Conservation (phyloP, 2,329 filamentous ascomycete species). For the Hymenoscyphus scutula region DNA sequence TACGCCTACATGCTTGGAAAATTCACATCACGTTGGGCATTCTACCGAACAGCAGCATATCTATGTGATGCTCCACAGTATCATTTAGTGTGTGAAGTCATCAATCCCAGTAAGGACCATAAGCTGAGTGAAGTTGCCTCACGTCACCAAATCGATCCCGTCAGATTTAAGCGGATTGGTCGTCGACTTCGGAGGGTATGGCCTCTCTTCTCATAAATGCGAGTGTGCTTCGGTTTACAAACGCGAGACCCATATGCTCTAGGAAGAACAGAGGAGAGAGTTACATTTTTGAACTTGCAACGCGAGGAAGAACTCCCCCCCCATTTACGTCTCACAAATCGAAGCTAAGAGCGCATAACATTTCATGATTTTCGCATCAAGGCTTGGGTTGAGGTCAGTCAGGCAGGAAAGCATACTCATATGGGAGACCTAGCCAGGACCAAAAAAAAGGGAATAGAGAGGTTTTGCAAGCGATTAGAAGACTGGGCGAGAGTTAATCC, state of each 20-base stretch:
- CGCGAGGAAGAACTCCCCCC: not conserved
- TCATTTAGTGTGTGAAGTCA: constrained; percentile 36
- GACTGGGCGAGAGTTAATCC: too few relatives aligned
- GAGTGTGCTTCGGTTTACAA: not conserved
- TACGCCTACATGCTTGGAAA: constrained; percentile 41
- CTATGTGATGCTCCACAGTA: constrained; percentile 31
- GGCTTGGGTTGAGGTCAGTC: too few relatives aligned
- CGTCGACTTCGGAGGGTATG: constrained; percentile 35
- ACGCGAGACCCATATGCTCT: too few relatives aligned
- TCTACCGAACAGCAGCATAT: constrained; percentile 36
- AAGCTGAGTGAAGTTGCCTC: constrained; percentile 37
- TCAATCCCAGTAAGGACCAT: constrained; percentile 39
- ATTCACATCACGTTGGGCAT: constrained; percentile 39
- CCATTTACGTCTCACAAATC: not conserved
- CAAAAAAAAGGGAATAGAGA: too few relatives aligned
- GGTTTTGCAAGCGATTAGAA: too few relatives aligned
- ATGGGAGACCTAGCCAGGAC: too few relatives aligned
- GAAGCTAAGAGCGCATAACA: too few relatives aligned
- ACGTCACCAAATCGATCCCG: constrained; percentile 36
- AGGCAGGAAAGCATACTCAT: too few relatives aligned
- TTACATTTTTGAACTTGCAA: too few relatives aligned
- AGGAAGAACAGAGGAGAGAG: not conserved
- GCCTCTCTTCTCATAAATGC: constrained; percentile 39
- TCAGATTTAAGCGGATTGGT: constrained; percentile 32
- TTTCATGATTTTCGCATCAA: too few relatives aligned